phyloP scores from a whole-genome alignment of 495 filamentous ascomycete genomes.

The Penicillium ucsense region DNA sequence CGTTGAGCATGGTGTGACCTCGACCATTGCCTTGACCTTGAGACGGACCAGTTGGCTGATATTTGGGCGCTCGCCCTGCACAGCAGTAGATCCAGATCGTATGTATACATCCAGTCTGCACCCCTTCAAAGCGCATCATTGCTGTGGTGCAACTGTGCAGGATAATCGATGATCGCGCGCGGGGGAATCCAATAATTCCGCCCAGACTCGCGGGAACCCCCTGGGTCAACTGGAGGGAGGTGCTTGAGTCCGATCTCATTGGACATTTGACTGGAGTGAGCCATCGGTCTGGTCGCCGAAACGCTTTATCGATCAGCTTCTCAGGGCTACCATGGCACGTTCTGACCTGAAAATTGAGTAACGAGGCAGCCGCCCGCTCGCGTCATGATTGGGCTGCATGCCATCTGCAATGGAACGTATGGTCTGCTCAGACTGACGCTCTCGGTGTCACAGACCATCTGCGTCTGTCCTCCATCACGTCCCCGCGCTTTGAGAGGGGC shows the following conservation, averaged over 20 bases:
- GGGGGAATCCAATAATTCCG: not conserved
- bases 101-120: too few species aligned
- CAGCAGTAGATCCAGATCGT: too few species aligned
- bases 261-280: conserved; percentile 4
- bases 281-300: conserved; percentile 8
- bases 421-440: conserved; percentile 3
- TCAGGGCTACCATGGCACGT: conserved; percentile 13
- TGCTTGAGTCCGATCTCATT: not conserved
- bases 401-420: not conserved
- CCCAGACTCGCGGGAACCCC: not conserved
- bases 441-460: conserved; percentile 4
- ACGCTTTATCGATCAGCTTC: conserved; percentile 6
- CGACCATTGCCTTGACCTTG: too few species aligned
- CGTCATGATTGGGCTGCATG: not conserved
- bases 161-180: not conserved
- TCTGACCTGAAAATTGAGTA: conserved; percentile 3
- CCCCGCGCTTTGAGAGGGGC: conserved; percentile 5
- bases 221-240: not conserved
- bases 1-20: too few species aligned
- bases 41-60: too few species aligned
- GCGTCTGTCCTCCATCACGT: conserved; percentile 8
- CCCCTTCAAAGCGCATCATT: too few species aligned
- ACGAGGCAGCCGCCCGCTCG: not conserved
- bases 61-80: too few species aligned
- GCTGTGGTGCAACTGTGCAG: not conserved